Percentiles rank a stretch among this genome's conserved stretches.
Conservation (phyloP, 805 yeast species). For the Wickerhamiella brachini region DNA sequence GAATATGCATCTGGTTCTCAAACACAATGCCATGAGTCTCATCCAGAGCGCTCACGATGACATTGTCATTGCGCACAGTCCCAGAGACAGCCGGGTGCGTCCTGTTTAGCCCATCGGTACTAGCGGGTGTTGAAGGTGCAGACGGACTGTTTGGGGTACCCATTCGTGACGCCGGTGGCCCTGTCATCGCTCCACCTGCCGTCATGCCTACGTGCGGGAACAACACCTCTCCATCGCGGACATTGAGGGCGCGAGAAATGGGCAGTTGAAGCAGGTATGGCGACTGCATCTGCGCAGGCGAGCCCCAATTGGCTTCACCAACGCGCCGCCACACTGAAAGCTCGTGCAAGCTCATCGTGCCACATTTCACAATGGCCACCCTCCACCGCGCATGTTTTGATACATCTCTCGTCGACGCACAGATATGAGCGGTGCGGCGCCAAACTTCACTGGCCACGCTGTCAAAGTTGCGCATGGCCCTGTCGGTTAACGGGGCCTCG, state of each 20-base stretch:
- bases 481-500: background rate
- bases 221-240: constrained; percentile 3
- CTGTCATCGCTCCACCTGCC: background rate
- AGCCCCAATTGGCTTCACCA: background rate
- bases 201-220: constrained; percentile 6
- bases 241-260: constrained; percentile 1
- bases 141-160: background rate
- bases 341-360: constrained; percentile 24
- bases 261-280: constrained; percentile 11
- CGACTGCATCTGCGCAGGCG: background rate
- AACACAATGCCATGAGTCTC: constrained; percentile 8
- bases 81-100: background rate
- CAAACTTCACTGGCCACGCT: constrained; percentile 13
- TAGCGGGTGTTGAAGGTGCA: background rate
- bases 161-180: background rate
- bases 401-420: constrained; percentile 3
- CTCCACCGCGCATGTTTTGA: constrained; percentile 20
- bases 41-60: constrained; percentile 7
- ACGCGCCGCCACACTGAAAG: constrained; percentile 19
- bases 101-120: background rate
- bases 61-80: constrained; percentile 1
- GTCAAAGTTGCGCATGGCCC: constrained; percentile 2
- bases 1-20: constrained; percentile 2
- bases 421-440: constrained; percentile 8
- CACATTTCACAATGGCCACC: constrained; percentile 25